These are phyloP conservation scores for Adansonia grandidieri DNA, from an alignment of 441 rosid genomes.

Conservation along the genomic window DNA sequence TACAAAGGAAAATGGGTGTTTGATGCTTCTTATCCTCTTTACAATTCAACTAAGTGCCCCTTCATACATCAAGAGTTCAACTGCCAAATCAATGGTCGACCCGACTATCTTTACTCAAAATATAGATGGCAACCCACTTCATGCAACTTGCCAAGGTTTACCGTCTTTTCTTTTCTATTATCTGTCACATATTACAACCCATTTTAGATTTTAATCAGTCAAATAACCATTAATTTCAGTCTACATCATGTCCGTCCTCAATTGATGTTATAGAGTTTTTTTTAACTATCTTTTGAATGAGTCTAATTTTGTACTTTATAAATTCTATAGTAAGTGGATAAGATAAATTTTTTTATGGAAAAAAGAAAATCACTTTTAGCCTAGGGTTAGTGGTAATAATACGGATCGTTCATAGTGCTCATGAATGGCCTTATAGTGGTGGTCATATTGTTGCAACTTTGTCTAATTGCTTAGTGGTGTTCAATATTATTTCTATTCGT, in stretches of 20 bases:
- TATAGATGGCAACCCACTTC: slow-evolving; percentile 61
- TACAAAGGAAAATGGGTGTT: slow-evolving; percentile 54
- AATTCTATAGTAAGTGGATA: neutral
- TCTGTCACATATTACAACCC: neutral
- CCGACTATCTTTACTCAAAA: slow-evolving; percentile 56
- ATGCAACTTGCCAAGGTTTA: slow-evolving; percentile 53
- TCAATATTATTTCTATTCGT: neutral
- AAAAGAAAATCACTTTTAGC: neutral
- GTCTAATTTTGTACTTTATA: neutral
- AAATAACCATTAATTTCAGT: neutral
- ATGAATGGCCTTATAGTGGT: neutral
- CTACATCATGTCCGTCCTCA: neutral
- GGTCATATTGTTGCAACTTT: neutral
- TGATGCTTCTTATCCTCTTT: too few relatives aligned
- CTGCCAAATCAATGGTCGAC: slow-evolving; percentile 59
- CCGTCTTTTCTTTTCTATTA: neutral
- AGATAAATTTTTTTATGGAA: neutral
- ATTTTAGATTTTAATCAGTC: neutral
- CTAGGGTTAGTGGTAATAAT: neutral
- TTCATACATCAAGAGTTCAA: slow-evolving; percentile 56
- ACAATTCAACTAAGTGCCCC: slow-evolving; percentile 40
- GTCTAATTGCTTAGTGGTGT: neutral
- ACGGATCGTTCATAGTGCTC: neutral
- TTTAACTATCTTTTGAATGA: neutral
- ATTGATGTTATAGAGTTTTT: neutral